A percentile compares a stretch with the other conserved stretches of the same genome.
Conservation (phyloP, 2,329 filamentous ascomycete genomes). For the Aspergillus ibericus region DNA sequence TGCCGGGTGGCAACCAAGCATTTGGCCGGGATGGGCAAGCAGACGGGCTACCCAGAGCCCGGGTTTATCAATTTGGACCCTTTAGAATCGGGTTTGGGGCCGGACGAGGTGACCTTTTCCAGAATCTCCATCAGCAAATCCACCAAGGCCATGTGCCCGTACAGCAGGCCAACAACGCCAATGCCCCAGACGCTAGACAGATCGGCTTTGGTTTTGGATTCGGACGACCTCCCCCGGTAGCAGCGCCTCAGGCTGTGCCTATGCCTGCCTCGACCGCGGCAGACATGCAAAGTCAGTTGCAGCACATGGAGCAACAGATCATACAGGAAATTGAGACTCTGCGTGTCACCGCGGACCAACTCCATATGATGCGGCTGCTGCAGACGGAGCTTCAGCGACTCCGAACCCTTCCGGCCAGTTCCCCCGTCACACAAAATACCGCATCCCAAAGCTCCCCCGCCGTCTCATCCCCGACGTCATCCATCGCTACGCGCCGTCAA, state of each 20-base stretch:
- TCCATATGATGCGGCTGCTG: conserved; percentile 67
- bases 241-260: conserved; percentile 18
- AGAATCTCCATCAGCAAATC: conserved; percentile 66
- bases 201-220: conserved; percentile 46
- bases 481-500: conserved; percentile 28
- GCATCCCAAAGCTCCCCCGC: conserved; percentile 15
- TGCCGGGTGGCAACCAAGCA: conserved; percentile 38
- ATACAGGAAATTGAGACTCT: conserved; percentile 66
- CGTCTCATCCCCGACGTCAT: conserved; percentile 19
- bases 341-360: conserved; percentile 64
- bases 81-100: conserved; percentile 69
- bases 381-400: conserved; percentile 67
- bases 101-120: conserved; percentile 60
- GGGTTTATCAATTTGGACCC: conserved; percentile 72
- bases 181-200: conserved; percentile 37
- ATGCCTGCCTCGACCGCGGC: conserved; percentile 23
- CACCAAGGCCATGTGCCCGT: conserved; percentile 49
- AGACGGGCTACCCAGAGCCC: conserved; percentile 50
- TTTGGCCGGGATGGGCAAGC: conserved; percentile 40
- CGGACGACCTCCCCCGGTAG: conserved; percentile 31
- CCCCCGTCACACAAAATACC: conserved; percentile 10
- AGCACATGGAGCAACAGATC: conserved; percentile 67
- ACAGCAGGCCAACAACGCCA: conserved; percentile 34
- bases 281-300: conserved; percentile 60
- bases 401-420: conserved; percentile 50